phyloP scores from a whole-genome alignment of 129 eudicot species.

The Logfia minima region DNA sequence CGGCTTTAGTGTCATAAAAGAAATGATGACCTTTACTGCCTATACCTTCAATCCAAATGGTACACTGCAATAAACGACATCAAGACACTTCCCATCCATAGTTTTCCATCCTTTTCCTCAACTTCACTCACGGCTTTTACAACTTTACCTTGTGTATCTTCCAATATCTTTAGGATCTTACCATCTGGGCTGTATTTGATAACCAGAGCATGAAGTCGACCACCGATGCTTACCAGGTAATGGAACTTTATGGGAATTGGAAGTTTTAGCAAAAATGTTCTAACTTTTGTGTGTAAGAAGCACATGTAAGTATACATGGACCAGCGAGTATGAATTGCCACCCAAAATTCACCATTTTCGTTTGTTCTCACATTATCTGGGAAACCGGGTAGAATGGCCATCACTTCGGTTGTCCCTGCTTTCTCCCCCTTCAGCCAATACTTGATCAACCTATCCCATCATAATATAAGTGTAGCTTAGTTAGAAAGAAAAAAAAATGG shows the following conservation, averaged over 20 bases:
- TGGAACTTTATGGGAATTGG: conserved; percentile 71
- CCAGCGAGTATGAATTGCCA: conserved; percentile 82
- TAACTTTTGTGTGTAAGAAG: conserved; percentile 46
- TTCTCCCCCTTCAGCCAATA: conserved; percentile 75
- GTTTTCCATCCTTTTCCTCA: conserved; percentile 89
- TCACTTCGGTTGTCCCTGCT: conserved; percentile 65
- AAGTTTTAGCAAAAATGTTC: conserved; percentile 59
- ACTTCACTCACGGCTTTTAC: conserved; percentile 92
- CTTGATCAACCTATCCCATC: conserved; percentile 48
- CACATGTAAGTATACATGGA: conserved; percentile 44
- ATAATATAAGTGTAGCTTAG: neutral
- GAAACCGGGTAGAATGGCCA: conserved; percentile 82
- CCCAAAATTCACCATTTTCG: conserved; percentile 79
- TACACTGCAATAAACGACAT: conserved; percentile 85
- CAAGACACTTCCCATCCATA: conserved; percentile 86
- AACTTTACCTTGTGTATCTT: conserved; percentile 75
- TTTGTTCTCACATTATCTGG: conserved; percentile 87
- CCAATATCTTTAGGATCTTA: conserved; percentile 59
- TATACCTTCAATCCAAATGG: conserved; percentile 26
- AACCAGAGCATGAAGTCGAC: conserved; percentile 50
- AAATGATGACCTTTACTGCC: neutral
- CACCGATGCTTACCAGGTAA: conserved; percentile 59
- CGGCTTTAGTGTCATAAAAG: neutral
- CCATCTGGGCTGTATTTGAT: conserved; percentile 77
- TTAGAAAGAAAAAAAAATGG: neutral